phyloP scores from a whole-genome alignment of 2,329 filamentous ascomycete genomes.

The Talaromyces piceae region DNA sequence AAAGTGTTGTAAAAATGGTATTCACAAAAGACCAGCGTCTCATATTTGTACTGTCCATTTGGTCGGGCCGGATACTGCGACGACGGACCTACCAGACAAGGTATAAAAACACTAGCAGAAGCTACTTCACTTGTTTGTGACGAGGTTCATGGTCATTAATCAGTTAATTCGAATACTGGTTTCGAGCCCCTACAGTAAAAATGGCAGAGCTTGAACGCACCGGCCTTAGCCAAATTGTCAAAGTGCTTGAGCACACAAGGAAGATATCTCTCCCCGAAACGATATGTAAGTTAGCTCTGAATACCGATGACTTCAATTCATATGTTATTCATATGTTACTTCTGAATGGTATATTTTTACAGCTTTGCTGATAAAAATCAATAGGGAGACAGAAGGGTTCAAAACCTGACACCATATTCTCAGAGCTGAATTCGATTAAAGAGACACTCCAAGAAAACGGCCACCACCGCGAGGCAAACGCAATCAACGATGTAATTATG shows the following conservation, averaged over 20 bases:
- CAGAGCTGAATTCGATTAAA: background rate
- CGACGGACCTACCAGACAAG: background rate
- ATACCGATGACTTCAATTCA: background rate
- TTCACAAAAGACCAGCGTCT: background rate
- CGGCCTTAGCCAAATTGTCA: background rate
- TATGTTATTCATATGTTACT: too few relatives aligned
- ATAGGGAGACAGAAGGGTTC: too few relatives aligned
- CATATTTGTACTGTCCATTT: background rate
- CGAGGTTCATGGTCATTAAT: too few relatives aligned
- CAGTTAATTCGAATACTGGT: too few relatives aligned
- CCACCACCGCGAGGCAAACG: slow-evolving; percentile 8
- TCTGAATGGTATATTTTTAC: too few relatives aligned
- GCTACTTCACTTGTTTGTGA: background rate
- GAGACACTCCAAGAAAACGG: slow-evolving; percentile 1
- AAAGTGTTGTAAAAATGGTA: too few relatives aligned
- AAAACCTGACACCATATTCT: too few relatives aligned
- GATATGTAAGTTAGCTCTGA: slow-evolving; percentile 1
- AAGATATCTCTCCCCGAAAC: background rate
- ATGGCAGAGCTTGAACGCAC: background rate
- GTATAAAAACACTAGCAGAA: background rate
- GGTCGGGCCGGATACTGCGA: background rate
- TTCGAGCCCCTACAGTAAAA: background rate
- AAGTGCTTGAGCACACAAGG: slow-evolving; percentile 2
- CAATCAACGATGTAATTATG: slow-evolving; percentile 14
- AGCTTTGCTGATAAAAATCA: too few relatives aligned